Evolutionary conservation across 2,329 filamentous ascomycete species (phyloP).

Genomic region (Verticillium albo-atrum): DNA sequence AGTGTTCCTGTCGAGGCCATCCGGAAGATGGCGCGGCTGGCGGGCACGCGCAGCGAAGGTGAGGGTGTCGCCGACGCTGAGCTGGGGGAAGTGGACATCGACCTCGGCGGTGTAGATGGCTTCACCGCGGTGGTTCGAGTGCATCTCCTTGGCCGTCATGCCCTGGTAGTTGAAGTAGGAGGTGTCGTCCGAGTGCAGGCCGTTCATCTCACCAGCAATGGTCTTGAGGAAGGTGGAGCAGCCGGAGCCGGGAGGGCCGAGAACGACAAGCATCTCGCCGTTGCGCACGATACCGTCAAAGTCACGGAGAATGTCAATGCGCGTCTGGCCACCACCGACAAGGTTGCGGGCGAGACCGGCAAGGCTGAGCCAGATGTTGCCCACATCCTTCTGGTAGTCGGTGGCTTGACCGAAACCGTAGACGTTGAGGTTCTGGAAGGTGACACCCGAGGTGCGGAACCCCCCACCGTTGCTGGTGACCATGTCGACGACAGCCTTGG

Average conservation of each 20-base stretch:
- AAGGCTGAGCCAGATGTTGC: slow-evolving; percentile 54
- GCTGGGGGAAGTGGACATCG: slow-evolving; percentile 74
- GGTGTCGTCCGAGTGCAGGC: slow-evolving; percentile 65
- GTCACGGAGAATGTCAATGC: slow-evolving; percentile 63
- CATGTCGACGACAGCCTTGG: slow-evolving; percentile 52
- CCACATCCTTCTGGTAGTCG: slow-evolving; percentile 67
- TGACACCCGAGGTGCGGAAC: slow-evolving; percentile 59
- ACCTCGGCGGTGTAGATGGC: slow-evolving; percentile 84
- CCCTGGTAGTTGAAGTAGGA: slow-evolving; percentile 82
- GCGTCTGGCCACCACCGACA: slow-evolving; percentile 45
- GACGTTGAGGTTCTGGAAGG: slow-evolving; percentile 64
- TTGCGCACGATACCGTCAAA: slow-evolving; percentile 65
- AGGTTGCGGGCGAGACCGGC: slow-evolving; percentile 42
- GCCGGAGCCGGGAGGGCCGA: slow-evolving; percentile 68
- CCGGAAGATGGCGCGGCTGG: slow-evolving; percentile 57
- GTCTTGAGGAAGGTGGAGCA: slow-evolving; percentile 86
- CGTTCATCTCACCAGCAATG: slow-evolving; percentile 77
- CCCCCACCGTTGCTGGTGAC: slow-evolving; percentile 45
- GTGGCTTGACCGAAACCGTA: slow-evolving; percentile 63
- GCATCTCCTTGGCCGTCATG: slow-evolving; percentile 69
- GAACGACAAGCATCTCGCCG: slow-evolving; percentile 72
- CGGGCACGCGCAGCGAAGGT: slow-evolving; percentile 71
- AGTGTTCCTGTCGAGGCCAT: slow-evolving; percentile 46
- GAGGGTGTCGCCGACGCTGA: slow-evolving; percentile 75
- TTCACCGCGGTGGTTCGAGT: slow-evolving; percentile 73